Evolutionary conservation across 73 alveolate species (phyloP).

Genomic region (Paramecium bursaria): DNA sequence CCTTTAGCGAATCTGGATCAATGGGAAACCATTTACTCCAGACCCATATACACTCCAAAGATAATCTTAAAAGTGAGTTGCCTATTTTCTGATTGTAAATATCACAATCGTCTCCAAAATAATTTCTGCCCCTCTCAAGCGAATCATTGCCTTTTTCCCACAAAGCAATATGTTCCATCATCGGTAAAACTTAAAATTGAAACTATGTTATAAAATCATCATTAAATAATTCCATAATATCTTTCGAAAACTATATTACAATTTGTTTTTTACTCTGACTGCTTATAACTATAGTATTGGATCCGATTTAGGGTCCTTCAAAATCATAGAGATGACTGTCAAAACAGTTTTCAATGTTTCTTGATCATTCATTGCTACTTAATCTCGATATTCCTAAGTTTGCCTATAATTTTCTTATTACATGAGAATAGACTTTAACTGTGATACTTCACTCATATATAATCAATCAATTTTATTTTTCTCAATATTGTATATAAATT

Average conservation of each 20-base stretch:
- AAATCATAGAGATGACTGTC: not conserved
- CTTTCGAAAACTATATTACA: not conserved
- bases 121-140: conserved; percentile 7
- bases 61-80: conserved; percentile 54
- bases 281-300: conserved; percentile 28
- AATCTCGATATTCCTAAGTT: conserved; percentile 6
- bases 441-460: too few relatives aligned
- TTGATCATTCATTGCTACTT: not conserved
- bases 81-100: conserved; percentile 45
- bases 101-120: conserved; percentile 30
- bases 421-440: too few relatives aligned
- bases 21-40: conserved; percentile 70
- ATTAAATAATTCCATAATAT: conserved; percentile 34
- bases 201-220: conserved; percentile 43
- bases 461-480: too few relatives aligned
- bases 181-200: conserved; percentile 21
- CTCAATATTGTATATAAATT: too few relatives aligned
- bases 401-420: conserved; percentile 40
- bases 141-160: conserved; percentile 25
- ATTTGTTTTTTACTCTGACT: conserved; percentile 5
- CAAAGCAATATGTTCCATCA: conserved; percentile 18
- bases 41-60: conserved; percentile 66
- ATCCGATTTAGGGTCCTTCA: conserved; percentile 45
- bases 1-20: conserved; percentile 31
- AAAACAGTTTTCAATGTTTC: conserved; percentile 1